phyloP scores from a whole-genome alignment of 805 yeast species.

The Sugiyamaella chiloensis region DNA sequence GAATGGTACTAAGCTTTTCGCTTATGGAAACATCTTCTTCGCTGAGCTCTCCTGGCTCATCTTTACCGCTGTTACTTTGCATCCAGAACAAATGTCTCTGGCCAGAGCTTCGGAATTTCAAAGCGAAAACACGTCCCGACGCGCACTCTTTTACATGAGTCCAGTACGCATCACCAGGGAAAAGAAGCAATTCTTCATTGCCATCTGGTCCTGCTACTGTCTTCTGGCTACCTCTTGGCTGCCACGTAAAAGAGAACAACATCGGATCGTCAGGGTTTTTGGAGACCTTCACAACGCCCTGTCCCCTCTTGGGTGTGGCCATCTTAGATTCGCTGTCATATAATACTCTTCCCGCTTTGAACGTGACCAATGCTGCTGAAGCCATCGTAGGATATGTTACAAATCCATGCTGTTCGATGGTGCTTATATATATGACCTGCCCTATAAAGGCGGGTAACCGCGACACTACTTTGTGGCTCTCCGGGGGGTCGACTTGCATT shows the following conservation, averaged over 20 bases:
- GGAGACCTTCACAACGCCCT: slow-evolving; percentile 61
- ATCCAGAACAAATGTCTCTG: slow-evolving; percentile 63
- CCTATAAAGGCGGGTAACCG: slow-evolving; percentile 2
- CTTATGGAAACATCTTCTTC: slow-evolving; percentile 53
- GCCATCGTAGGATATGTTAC: slow-evolving; percentile 4
- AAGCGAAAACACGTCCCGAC: slow-evolving; percentile 73
- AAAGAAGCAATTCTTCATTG: slow-evolving; percentile 61
- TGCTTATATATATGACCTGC: neutral
- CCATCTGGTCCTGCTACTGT: slow-evolving; percentile 32
- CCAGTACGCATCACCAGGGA: slow-evolving; percentile 86
- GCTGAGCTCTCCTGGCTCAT: slow-evolving; percentile 48
- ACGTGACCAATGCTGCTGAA: slow-evolving; percentile 31
- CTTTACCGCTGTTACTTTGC: slow-evolving; percentile 66
- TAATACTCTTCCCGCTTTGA: slow-evolving; percentile 76
- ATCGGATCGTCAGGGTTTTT: slow-evolving; percentile 69
- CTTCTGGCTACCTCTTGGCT: slow-evolving; percentile 49
- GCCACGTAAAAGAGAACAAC: slow-evolving; percentile 69
- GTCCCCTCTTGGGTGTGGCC: slow-evolving; percentile 68
- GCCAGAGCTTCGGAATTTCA: slow-evolving; percentile 61
- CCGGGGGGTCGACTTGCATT: no score
- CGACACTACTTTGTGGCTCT: neutral
- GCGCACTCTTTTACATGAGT: slow-evolving; percentile 63
- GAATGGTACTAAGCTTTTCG: slow-evolving; percentile 46
- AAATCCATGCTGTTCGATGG: neutral
- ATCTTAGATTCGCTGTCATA: slow-evolving; percentile 55